phyloP scores from a whole-genome alignment of 192 early-diverging fungal genomes.

The Umbelopsis sp. region DNA sequence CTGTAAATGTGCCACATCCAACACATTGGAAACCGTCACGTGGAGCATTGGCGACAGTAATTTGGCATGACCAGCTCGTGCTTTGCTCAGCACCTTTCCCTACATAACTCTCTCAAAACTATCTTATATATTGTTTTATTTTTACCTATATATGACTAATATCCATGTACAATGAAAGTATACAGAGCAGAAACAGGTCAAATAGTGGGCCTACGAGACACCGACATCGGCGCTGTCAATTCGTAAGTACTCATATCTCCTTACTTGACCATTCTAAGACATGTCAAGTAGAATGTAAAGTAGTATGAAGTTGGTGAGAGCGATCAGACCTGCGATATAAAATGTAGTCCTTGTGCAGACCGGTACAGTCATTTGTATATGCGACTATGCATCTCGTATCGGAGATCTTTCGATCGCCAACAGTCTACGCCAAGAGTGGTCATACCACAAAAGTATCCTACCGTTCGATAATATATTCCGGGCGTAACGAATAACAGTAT shows the following conservation, averaged over 20 bases:
- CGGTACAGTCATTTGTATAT: neutral
- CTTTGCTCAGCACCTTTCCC: neutral
- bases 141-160: neutral
- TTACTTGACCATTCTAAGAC: neutral
- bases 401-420: slow-evolving; percentile 9
- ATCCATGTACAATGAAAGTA: slow-evolving; percentile 46
- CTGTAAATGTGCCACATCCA: neutral
- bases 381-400: neutral
- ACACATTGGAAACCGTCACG: neutral
- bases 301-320: too few species aligned
- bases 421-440: neutral
- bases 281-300: neutral
- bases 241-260: neutral
- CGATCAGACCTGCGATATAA: too few species aligned
- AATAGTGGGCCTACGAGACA: slow-evolving; percentile 29
- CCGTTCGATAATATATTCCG: too few species aligned
- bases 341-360: neutral
- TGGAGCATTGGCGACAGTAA: neutral
- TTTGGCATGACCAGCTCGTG: slow-evolving; percentile 20
- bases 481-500: too few species aligned
- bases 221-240: slow-evolving; percentile 22
- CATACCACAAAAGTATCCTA: too few species aligned
- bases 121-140: neutral
- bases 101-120: neutral
- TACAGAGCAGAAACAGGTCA: slow-evolving; percentile 62